Base-by-base conservation (phyloP, 495 filamentous ascomycete genomes). In the Trichocladium uniseriatum region DNA sequence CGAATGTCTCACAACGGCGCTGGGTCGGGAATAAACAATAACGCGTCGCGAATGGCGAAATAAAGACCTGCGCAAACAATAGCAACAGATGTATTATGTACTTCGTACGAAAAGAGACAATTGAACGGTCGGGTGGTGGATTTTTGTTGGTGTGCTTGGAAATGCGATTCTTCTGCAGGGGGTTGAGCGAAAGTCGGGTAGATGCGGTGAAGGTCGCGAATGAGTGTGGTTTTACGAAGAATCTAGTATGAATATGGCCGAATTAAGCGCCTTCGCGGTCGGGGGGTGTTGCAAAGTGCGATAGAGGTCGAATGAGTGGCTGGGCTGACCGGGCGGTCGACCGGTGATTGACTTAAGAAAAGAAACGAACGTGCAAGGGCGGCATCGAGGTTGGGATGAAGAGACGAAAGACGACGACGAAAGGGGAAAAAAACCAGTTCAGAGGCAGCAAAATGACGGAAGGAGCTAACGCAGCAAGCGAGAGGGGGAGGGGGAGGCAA, bases 1-100 rank as follows among this genome's bases (percentile, higher is more conserved):
- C 47, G 38, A 35, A 24, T 55, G 61, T 61, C 61, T 64, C 61
- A 59, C 53, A 53, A 55, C 57, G 53, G 37, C 24, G 49, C 46
- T 19, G 14, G 38, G 16, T 39, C 21, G 16, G 37, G 39, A 44
- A 38, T 24, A 27, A 46, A 14, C 19, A 16, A 21, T 14, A 9
- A 20, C 14, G 27, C 16, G 13, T 16, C 32, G 24, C 31, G 19
- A 22, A 8, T 19, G 16, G 39, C 39, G 39, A 43, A 16, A 37
- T 34, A 42, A 41, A 27, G 38, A 19, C 21, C 47, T 9, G 39
- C 29, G 31, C 15, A 18, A 27, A 42, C 21, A 27, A 38, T 0
- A 13, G 29, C 10, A 15, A 20, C 20, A 22, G 39, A 9, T 15
- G 36, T 32, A 48, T 32, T 47, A 42, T 35, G 18, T 46, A n/a